phyloP scores from a whole-genome alignment of 129 eudicot genomes.

The Artemisia argyi region DNA sequence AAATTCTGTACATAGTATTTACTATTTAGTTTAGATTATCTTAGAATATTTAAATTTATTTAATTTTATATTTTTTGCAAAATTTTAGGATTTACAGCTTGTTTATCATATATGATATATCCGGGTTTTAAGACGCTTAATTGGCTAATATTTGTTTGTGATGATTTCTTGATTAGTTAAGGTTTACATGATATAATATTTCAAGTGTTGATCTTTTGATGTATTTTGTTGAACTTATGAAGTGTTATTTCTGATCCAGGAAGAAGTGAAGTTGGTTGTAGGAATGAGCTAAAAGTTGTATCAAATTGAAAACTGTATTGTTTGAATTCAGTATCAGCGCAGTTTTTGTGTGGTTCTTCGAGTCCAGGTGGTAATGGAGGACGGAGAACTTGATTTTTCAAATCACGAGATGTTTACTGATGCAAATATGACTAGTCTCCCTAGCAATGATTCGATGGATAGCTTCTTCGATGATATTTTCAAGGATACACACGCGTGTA shows the following conservation, averaged over 20 bases:
- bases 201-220: neutral
- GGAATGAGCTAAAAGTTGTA: neutral
- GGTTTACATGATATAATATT: neutral
- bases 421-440: slow-evolving; percentile 44
- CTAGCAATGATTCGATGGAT: slow-evolving; percentile 65
- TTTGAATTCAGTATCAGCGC: neutral
- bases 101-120: too few relatives aligned
- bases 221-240: neutral
- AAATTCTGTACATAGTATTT: too few relatives aligned
- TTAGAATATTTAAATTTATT: too few relatives aligned
- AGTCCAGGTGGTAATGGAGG: slow-evolving; percentile 49
- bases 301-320: neutral
- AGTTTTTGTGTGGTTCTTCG: neutral
- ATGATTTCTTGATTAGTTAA: neutral
- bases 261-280: slow-evolving; percentile 8
- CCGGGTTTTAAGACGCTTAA: neutral
- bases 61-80: too few relatives aligned
- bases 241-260: slow-evolving; percentile 21
- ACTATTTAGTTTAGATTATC: too few relatives aligned
- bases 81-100: too few relatives aligned
- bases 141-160: neutral
- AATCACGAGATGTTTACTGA: slow-evolving; percentile 62
- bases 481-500: slow-evolving; percentile 83
- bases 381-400: slow-evolving; percentile 87
- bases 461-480: slow-evolving; percentile 68